A percentile compares a stretch with the other conserved stretches of the same genome.
Conservation (phyloP, 164 flowering plant genomes). For the Liriodendron chinense region DNA sequence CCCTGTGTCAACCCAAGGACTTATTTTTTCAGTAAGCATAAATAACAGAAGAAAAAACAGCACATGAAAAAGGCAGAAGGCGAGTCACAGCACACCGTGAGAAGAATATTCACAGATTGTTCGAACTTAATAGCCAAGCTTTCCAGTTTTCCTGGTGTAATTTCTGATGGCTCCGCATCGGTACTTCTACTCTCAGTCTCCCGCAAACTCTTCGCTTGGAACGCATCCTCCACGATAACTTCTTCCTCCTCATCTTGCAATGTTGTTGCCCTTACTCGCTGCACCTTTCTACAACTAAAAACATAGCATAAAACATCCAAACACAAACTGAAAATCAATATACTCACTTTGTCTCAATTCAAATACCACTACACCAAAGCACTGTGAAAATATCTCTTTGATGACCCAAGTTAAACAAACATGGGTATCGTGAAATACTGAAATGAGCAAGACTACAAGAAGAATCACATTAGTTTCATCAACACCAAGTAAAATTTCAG, state of each 20-base stretch:
- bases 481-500: too few relatives aligned
- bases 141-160: conserved; percentile 41
- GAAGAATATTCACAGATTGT: conserved; percentile 69
- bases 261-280: conserved; percentile 45
- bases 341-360: background rate
- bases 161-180: conserved; percentile 19
- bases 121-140: conserved; percentile 69
- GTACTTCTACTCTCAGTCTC: conserved; percentile 24
- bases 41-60: background rate
- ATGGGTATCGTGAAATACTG: too few relatives aligned
- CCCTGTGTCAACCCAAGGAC: background rate
- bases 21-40: background rate
- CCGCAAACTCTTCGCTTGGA: conserved; percentile 38
- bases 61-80: background rate
- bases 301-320: background rate
- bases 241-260: conserved; percentile 69
- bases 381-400: too few relatives aligned
- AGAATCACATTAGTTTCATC: too few relatives aligned
- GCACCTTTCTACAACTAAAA: conserved; percentile 24
- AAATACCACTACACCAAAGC: too few relatives aligned
- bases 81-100: conserved; percentile 48
- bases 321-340: background rate
- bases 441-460: too few relatives aligned
- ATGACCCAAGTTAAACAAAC: too few relatives aligned
- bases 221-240: conserved; percentile 55